Base-by-base conservation (phyloP, 2,329 filamentous ascomycete species). In the Talaromyces albobiverticillius region DNA sequence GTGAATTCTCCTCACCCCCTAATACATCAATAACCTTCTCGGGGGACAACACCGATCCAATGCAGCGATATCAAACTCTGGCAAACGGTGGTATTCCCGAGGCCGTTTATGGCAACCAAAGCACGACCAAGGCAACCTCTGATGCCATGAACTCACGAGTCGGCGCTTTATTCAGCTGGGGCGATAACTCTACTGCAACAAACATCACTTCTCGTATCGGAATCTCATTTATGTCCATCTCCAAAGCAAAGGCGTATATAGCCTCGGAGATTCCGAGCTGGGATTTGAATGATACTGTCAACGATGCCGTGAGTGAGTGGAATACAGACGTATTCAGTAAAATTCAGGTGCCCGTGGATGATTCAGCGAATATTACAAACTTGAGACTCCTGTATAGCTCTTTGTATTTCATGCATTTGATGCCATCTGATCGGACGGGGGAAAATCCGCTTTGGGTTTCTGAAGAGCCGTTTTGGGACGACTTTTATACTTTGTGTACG, bases 361-460 rank as follows among this genome's bases (percentile, higher is more conserved):
- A 63, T 9, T 64, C 69, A 0, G 66, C 68, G 0, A 69, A 67
- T 23, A 52, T 61, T 41, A 67, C 65, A 10, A 55, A 65, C 29
- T 60, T 68, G n/a, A 59, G 64, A 41, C 46, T 68, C 29, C 53
- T 67, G 3, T 68, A 68, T 29, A 68, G 65, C 40, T 68, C 66
- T 9, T 57, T 68, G 4, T 89, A 88, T 62, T 85, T 86, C 57
- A 85, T 86, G 77, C 81, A 83, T 53, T 67, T 89, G 8, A 79
- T 89, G 56, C 86, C 86, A 0, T 86, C 84, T 0, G 87, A 89
- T 64, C 81, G 84, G 55, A 88, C 85, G 0, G 85, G 85, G 0
- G 87, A 89, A 64, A 89, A 89, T 58, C 85, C 86, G 0, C 69
- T 79, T 0, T 89, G 86, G 86, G 65, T 74, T 0, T 84, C 82